Base-by-base conservation (phyloP, 2,329 filamentous ascomycete genomes). In the Penicillium sp. region DNA sequence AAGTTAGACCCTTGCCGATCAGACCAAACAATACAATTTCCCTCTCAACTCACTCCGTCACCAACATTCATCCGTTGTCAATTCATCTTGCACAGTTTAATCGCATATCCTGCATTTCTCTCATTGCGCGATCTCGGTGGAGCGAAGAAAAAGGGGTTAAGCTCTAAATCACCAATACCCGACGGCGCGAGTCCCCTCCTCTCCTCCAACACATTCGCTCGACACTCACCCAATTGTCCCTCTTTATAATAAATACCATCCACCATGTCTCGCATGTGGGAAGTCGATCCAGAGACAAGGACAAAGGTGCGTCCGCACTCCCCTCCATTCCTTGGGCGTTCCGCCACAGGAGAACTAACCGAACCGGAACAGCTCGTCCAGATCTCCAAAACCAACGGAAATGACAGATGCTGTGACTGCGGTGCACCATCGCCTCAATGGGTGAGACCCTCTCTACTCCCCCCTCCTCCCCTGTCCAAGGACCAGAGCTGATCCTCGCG, bases 261-360 rank as follows among this genome's bases (percentile, higher is more conserved):
- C 49, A 52, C 27, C 8, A 71, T 70, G 69, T 72, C 81, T 65
- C 91, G 90, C 73, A 91, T 95, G 86, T 98, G 93, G 93, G 93
- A 98, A 75, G 89, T 98, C 57, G 93, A 98, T 72, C 93, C 93
- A 40, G 91, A 97, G 77, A 97, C 91, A 52, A 83, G 89, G 73
- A 89, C 86, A 66, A 97, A 97, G 82, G 90, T 94, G 74, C 38
- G 47, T 23, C 28, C 46, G 16, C 13, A 27, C 20, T 28, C 7
- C 18, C 31, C 28, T 29, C 24, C 13, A 40, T 32, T 27, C 3
- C 29, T 7, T 9, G 18, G 31, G 16, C 31, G 8, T 18, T 16
- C 31, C 24, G 10, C 31, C 20, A 37, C 18, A 24, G 35, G 22
- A 24, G 32, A 35, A 47, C 52, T 58, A 44, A 58, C 46, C 36